phyloP scores from a whole-genome alignment of 129 eudicot genomes.

The Helichrysum umbraculigerum region DNA sequence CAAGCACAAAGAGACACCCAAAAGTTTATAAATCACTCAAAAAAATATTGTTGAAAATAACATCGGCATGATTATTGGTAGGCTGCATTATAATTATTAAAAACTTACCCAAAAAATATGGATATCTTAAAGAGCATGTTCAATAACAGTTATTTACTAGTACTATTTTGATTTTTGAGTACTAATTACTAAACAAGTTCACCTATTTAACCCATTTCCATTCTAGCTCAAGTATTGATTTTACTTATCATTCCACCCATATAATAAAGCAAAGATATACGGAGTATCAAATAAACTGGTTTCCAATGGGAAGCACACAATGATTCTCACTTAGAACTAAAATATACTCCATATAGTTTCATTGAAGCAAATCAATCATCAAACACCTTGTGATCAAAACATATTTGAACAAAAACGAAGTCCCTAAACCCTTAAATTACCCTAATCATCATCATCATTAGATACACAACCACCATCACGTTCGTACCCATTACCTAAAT shows the following conservation, averaged over 20 bases:
- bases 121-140: too few species aligned
- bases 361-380: conserved; percentile 21
- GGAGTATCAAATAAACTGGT: too few species aligned
- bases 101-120: too few species aligned
- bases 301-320: too few species aligned
- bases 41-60: not conserved
- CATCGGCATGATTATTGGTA: not conserved
- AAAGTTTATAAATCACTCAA: not conserved
- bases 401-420: not conserved
- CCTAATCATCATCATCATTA: conserved; percentile 22
- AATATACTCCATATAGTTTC: conserved; percentile 4
- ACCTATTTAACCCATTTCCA: too few species aligned
- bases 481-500: conserved; percentile 79
- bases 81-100: not conserved
- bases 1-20: conserved; percentile 4
- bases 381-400: conserved; percentile 35
- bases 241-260: not conserved
- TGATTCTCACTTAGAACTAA: not conserved
- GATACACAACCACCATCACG: conserved; percentile 37
- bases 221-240: too few species aligned
- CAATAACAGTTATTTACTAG: too few species aligned
- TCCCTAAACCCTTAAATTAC: not conserved
- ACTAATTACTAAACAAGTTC: too few species aligned
- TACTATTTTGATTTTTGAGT: too few species aligned
- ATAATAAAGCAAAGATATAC: too few species aligned